Evolutionary conservation across 352 stramenopile genomes (phyloP).

Genomic region (Phytopythium kandeliae): DNA sequence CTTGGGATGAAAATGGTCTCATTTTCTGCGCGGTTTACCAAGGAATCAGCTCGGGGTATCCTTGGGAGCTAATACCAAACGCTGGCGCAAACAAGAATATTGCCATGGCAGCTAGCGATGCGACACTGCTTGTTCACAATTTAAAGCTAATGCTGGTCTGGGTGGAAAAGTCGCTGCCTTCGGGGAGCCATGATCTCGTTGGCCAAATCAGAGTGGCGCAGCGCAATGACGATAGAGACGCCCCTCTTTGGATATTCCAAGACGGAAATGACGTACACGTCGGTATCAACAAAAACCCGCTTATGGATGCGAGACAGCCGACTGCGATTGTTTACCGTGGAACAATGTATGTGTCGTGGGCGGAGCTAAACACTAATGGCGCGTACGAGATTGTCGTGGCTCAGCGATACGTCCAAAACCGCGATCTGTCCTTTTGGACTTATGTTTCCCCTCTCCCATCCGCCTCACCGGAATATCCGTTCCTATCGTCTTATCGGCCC

Average conservation of each 20-base stretch:
- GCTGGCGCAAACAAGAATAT: slow-evolving; percentile 61
- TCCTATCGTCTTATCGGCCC: slow-evolving; percentile 39
- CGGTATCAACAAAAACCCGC: slow-evolving; percentile 46
- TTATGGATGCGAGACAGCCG: slow-evolving; percentile 38
- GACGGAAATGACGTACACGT: slow-evolving; percentile 35
- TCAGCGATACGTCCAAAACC: slow-evolving; percentile 42
- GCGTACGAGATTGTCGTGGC: slow-evolving; percentile 48
- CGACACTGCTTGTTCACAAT: slow-evolving; percentile 53
- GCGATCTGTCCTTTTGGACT: slow-evolving; percentile 48
- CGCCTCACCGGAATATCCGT: slow-evolving; percentile 17
- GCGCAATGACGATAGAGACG: slow-evolving; percentile 41
- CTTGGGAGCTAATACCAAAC: slow-evolving; percentile 61
- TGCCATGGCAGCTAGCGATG: slow-evolving; percentile 32
- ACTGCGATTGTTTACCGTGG: slow-evolving; percentile 37
- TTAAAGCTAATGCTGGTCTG: slow-evolving; percentile 53
- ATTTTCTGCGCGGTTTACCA: slow-evolving; percentile 54
- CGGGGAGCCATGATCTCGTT: slow-evolving; percentile 11
- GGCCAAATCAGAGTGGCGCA: slow-evolving; percentile 55
- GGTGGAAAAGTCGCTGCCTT: slow-evolving; percentile 29
- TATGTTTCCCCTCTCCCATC: slow-evolving; percentile 31
- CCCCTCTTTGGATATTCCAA: slow-evolving; percentile 69
- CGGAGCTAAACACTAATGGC: slow-evolving; percentile 26
- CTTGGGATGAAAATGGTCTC: slow-evolving; percentile 62
- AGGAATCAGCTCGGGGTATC: slow-evolving; percentile 19
- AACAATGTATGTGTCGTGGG: slow-evolving; percentile 57